Base-by-base conservation (phyloP, 2,329 filamentous ascomycete species). In the Xenosphaeropsis pyriputrescens region DNA sequence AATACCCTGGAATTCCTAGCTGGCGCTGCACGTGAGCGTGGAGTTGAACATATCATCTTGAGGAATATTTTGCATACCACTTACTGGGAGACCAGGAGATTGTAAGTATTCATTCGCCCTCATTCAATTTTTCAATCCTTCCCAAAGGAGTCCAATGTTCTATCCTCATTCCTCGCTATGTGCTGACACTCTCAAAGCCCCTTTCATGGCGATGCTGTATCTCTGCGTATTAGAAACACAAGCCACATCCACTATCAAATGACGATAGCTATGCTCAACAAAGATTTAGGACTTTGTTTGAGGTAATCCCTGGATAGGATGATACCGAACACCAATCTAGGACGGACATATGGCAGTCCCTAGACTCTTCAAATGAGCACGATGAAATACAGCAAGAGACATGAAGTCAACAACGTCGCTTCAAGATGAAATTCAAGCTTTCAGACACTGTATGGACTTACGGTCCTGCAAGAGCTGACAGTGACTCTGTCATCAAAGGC, bases 231-330 rank as follows among this genome's bases (percentile, higher is more conserved):
- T 22, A 48, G 31, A 39, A 45, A 16, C 54, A 56, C 42, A 34
- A 33, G 44, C 7, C 45, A 68, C 52, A 61, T 66, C 34, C 70
- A 79, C 48, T 84, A 82, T 52, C 70, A 85, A 38, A 71, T 71
- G 60, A 84, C 78, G 6, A 54, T 88, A 35, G 67, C 65, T 14
- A 82, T 82, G 79, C 62, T 88, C 39, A 86, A 88, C 50, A 73
- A 79, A 52, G 76, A 67, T 6, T 77, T 86, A 76, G 70, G 71
- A 1, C 52, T 84, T 32, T 81, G 77, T 50, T 53, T 79, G 41
- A 65, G 70, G 41, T 73, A 54, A 51, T 6, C 12, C 8, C 3
- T 26, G 12, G 4, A 9, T 9, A 6, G 8, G 22, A 26, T 26
- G 22, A 26, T 26, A 26, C 22, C 22, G 12, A 6, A 9, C 12